Percentiles rank a stretch among this genome's conserved stretches.
Evolutionary conservation across 2,329 filamentous ascomycete species (phyloP).

Genomic region (Phaeoacremonium minimum): DNA sequence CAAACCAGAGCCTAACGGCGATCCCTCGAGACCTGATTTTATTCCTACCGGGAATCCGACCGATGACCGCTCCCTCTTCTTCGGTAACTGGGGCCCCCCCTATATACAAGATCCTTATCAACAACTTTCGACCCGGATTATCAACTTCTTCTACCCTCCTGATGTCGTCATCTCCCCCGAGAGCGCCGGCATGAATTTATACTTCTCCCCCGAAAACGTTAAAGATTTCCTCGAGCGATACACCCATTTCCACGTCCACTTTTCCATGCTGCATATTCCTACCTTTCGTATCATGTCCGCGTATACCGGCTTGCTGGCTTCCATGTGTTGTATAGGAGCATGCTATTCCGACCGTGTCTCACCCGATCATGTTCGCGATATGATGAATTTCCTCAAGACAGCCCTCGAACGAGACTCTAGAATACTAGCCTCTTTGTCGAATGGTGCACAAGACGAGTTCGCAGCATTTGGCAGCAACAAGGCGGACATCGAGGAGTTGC

Average conservation of each 20-base stretch:
- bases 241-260: conserved; percentile 69
- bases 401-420: conserved; percentile 53
- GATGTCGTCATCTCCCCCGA: conserved; percentile 52
- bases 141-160: conserved; percentile 53
- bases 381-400: conserved; percentile 60
- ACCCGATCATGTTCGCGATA: conserved; percentile 57
- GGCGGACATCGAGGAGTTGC: conserved; percentile 59
- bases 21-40: conserved; percentile 43
- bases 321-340: conserved; percentile 69
- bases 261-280: conserved; percentile 67
- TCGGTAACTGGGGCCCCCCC: conserved; percentile 46
- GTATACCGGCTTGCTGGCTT: conserved; percentile 62
- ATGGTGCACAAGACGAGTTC: conserved; percentile 27
- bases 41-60: conserved; percentile 36
- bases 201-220: conserved; percentile 64
- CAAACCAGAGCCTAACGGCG: conserved; percentile 61
- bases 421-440: conserved; percentile 41
- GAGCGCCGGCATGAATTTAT: conserved; percentile 50
- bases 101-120: conserved; percentile 45
- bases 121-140: conserved; percentile 50
- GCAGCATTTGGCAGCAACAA: conserved; percentile 26
- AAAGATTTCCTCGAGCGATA: conserved; percentile 69
- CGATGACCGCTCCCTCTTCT: conserved; percentile 37
- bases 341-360: conserved; percentile 66
- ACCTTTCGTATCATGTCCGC: conserved; percentile 65